Base-by-base conservation (phyloP, 345 rosid species). In the Reutealis trisperma region DNA sequence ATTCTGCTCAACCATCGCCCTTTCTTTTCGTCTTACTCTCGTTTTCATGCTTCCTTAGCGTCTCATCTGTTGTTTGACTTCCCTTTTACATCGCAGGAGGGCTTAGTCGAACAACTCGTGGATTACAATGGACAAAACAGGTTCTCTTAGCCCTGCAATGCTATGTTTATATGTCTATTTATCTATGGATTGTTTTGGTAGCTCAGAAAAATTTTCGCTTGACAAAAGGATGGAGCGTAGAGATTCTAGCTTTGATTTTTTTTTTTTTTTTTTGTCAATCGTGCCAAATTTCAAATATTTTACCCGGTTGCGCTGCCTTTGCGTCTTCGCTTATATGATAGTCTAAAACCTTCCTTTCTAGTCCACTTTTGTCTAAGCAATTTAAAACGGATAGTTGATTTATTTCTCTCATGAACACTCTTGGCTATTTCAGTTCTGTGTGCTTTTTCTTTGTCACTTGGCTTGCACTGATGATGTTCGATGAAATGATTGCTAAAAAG, bases 401-500 rank as follows among this genome's bases (percentile, higher is more conserved):
- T 24, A 25, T 25, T 44, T 44, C 70, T 67, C 55, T 67, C 4
- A 18, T 45, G 1, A n/a, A 22, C 55, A 10, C 47, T 24, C n/a
- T 64, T 64, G 24, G 22, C 2, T 15, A 64, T 64, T 37, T 7
- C 41, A 37, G 41, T 37, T 37, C 41, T 37, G 24, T 11, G 19
- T 64, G 47, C 68, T 37, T 6, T 21, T 12, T 2, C 8, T 37
- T 41, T 4, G 25, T 54, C 41, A 21, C 6, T 25, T 11, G 32
- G 21, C 60, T 44, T 79, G 91, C 47, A 73, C 34, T 47, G 41
- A 72, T 21, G 61, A 0, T 88, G 98, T 89, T 93, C 76, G 94
- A 89, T 75, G 79, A 85, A 89, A 89, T 90, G 92, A 85, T 74
- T 77, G 34, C 69, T 15, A 27, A 63, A 24, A 75, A 34, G 9